Conservation (phyloP, 805 yeast genomes). For the Jamesozyma hellenica region DNA sequence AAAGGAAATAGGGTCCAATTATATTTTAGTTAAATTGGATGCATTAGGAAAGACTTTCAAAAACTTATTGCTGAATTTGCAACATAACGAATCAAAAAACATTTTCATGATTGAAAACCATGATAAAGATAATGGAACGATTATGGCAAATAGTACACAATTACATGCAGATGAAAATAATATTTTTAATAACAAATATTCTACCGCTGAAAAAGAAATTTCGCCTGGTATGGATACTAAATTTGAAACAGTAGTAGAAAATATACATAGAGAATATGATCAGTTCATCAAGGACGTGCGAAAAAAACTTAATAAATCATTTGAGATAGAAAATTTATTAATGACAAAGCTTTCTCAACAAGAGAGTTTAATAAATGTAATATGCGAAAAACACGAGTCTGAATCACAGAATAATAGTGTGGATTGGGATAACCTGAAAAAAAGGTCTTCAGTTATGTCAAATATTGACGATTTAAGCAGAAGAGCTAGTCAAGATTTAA, state of each 20-base stretch:
- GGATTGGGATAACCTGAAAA: background rate
- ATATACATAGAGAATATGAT: constrained; percentile 24
- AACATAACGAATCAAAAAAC: background rate
- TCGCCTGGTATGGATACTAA: constrained; percentile 12
- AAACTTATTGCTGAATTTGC: constrained; percentile 9
- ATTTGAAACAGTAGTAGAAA: constrained; percentile 22
- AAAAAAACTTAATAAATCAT: constrained; percentile 14
- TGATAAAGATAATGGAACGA: background rate
- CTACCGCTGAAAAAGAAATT: background rate
- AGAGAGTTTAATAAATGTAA: constrained; percentile 7
- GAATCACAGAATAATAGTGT: background rate
- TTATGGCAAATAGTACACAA: constrained; percentile 18
- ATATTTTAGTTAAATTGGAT: constrained; percentile 22
- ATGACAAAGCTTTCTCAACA: constrained; percentile 18
- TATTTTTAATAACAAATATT: background rate
- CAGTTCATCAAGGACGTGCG: constrained; percentile 20
- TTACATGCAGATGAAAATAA: constrained; percentile 1
- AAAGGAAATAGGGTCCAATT: constrained; percentile 15
- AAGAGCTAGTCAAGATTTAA: constrained; percentile 4
- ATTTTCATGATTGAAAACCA: background rate
- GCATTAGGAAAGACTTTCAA: constrained; percentile 16
- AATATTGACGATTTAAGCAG: background rate
- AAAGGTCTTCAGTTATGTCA: background rate
- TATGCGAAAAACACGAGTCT: background rate
- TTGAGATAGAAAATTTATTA: constrained; percentile 12